phyloP scores from a whole-genome alignment of 768 basidiomycete genomes.

The Glaciozyma antarctica region DNA sequence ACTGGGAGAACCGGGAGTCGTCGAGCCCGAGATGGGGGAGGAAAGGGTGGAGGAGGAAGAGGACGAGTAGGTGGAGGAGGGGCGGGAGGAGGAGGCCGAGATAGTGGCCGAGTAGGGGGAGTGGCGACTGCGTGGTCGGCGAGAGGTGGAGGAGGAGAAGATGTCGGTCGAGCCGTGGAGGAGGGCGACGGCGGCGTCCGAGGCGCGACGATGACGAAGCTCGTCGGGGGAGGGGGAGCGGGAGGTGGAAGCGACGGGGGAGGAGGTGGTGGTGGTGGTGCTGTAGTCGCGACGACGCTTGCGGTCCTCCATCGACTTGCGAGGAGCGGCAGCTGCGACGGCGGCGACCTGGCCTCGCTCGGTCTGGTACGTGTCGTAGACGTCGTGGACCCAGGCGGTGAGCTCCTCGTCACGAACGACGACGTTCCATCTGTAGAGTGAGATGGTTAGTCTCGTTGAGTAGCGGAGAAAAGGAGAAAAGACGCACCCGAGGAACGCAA shows the following conservation, averaged over 20 bases:
- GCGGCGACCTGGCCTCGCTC: slow-evolving; percentile 22
- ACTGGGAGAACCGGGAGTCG: slow-evolving; percentile 18
- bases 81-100: slow-evolving; percentile 21
- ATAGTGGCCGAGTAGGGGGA: background rate
- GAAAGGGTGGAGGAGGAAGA: slow-evolving; percentile 22
- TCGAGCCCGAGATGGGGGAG: slow-evolving; percentile 12
- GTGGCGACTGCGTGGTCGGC: slow-evolving; percentile 8
- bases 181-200: slow-evolving; percentile 34
- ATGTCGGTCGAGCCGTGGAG: slow-evolving; percentile 15
- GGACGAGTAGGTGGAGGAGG: slow-evolving; percentile 20
- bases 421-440: slow-evolving; percentile 30
- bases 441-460: no score
- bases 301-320: slow-evolving; percentile 25
- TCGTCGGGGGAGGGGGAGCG: slow-evolving; percentile 26
- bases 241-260: slow-evolving; percentile 12
- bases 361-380: slow-evolving; percentile 24
- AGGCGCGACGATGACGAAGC: slow-evolving; percentile 31
- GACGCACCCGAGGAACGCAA: slow-evolving; percentile 54
- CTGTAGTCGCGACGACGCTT: slow-evolving; percentile 24
- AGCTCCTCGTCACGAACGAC: slow-evolving; percentile 35
- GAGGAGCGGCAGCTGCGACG: slow-evolving; percentile 9
- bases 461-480: no score
- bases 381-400: slow-evolving; percentile 23
- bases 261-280: background rate
- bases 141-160: slow-evolving; percentile 5